Percentiles rank a stretch among this genome's conserved stretches.
phyloP scores from a whole-genome alignment of 1,139 yeast genomes.

The Zygoascus sp. region DNA sequence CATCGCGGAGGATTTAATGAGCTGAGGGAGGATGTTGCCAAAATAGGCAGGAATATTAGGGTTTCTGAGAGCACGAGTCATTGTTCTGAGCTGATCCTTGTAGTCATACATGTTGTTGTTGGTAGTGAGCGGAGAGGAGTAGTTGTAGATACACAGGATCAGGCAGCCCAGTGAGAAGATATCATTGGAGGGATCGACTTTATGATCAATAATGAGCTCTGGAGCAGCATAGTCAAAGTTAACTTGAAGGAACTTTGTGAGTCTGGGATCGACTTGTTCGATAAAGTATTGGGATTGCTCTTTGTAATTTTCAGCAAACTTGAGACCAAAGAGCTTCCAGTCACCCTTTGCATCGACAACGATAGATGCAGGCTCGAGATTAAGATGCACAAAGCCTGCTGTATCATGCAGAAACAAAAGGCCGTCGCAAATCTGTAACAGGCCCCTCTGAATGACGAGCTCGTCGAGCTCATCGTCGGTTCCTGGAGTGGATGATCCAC shows the following conservation, averaged over 20 bases:
- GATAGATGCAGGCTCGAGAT: constrained; percentile 72
- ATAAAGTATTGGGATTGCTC: constrained; percentile 47
- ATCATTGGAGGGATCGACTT: constrained; percentile 66
- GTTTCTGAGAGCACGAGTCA: constrained; percentile 42
- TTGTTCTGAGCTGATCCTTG: constrained; percentile 30
- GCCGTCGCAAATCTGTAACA: constrained; percentile 73
- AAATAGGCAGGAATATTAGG: constrained; percentile 36
- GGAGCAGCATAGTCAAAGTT: constrained; percentile 77
- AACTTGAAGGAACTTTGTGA: constrained; percentile 67
- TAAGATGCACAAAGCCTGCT: constrained; percentile 71
- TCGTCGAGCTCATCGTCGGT: constrained; percentile 48
- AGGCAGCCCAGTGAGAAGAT: constrained; percentile 78
- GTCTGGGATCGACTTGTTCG: constrained; percentile 64
- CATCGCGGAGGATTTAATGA: constrained; percentile 40
- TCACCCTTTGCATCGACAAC: constrained; percentile 81
- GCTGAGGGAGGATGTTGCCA: constrained; percentile 36
- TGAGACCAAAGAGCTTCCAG: constrained; percentile 85
- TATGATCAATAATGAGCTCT: constrained; percentile 57
- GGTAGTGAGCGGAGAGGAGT: constrained; percentile 38
- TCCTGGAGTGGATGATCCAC: constrained; percentile 15
- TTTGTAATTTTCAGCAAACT: constrained; percentile 43
- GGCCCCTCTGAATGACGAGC: constrained; percentile 76
- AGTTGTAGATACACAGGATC: constrained; percentile 55
- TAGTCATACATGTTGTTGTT: constrained; percentile 36
- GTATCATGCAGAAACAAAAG: constrained; percentile 75